Percentiles rank a stretch among this genome's conserved stretches.
These are phyloP conservation scores for Cordyceps tenuipes DNA, from an alignment of 2,329 filamentous ascomycete species.

Conservation along the genomic window DNA sequence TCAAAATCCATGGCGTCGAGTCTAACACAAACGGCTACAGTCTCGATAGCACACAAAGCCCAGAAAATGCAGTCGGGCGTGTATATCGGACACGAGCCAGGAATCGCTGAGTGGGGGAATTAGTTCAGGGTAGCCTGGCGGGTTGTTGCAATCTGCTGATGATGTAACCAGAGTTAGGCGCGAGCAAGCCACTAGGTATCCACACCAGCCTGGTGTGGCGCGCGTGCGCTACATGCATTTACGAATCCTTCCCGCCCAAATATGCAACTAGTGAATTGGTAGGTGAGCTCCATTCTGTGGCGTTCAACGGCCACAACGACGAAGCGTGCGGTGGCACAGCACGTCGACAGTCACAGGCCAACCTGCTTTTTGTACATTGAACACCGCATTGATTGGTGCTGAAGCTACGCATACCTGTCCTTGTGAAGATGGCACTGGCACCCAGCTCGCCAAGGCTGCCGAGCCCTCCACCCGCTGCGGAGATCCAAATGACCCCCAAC, in stretches of 20 bases:
- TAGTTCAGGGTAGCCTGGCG: conserved; percentile 1
- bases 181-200: conserved; percentile 10
- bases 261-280: conserved; percentile 15
- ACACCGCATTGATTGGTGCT: neutral
- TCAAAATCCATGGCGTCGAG: conserved; percentile 52
- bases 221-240: conserved; percentile 15
- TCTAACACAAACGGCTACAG: neutral
- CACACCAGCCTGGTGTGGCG: neutral
- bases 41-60: neutral
- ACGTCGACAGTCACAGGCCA: neutral
- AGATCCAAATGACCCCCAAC: conserved; percentile 80
- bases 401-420: neutral
- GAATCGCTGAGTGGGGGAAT: neutral
- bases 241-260: conserved; percentile 13
- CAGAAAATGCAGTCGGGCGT: neutral
- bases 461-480: conserved; percentile 87
- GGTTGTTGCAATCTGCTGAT: neutral
- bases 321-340: conserved; percentile 3
- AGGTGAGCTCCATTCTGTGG: conserved; percentile 3
- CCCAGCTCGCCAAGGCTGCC: conserved; percentile 87
- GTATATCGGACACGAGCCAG: neutral
- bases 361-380: neutral
- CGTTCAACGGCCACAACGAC: conserved; percentile 5
- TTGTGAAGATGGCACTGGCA: conserved; percentile 43
- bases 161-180: neutral